Evolutionary conservation across 192 early-diverging fungal genomes (phyloP), one percentile per base, ranked within the genome.

Genomic region (Linnemannia exigua): DNA sequence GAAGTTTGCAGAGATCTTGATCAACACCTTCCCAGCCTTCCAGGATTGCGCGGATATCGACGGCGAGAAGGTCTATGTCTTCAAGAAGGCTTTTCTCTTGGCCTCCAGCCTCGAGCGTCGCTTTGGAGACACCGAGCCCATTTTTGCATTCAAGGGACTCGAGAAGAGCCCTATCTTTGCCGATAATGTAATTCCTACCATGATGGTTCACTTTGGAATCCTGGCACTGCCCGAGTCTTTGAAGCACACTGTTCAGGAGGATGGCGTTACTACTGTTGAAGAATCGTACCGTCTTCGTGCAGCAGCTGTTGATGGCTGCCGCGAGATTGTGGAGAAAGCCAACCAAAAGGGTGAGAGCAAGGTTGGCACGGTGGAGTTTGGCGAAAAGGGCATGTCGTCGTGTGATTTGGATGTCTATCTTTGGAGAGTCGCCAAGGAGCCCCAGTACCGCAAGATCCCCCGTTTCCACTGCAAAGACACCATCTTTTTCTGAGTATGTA

Each of bases 51-150:
- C 88, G 14, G 69, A 77, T 33, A 68, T 93, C 17, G 84, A 94
- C 66, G 91, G 90, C 1, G 44, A 90, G 36, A 51, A 63, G 0
- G 89, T 95, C 0, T 97, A 95, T 84, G 68, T 97, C 16, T 95
- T 95, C 86, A 95, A 95, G 72, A 94, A 95, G 86, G 94, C 96
- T 0, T 93, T 97, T 77, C 88, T 95, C 17, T 85, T 97, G 22
- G 93, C 91, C 6, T 91, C 90, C 50, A 93, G 93, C 38, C 80
- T 96, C 7, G 91, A 89, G 72, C 83, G 91, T 69, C 89, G 90
- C 6, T 96, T 97, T 82, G 85, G 88, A 6, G 82, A 87, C 14
- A 81, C 87, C 8, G 87, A 93, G 36, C 58, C 68, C 2, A 89
- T 84, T 5, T 97, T 97, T 84, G 87, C 89, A 51, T 96, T 97